These are phyloP conservation scores for Oryza glaberrima DNA, from an alignment of 176 grass and related monocot genomes.

Conservation along the genomic window DNA sequence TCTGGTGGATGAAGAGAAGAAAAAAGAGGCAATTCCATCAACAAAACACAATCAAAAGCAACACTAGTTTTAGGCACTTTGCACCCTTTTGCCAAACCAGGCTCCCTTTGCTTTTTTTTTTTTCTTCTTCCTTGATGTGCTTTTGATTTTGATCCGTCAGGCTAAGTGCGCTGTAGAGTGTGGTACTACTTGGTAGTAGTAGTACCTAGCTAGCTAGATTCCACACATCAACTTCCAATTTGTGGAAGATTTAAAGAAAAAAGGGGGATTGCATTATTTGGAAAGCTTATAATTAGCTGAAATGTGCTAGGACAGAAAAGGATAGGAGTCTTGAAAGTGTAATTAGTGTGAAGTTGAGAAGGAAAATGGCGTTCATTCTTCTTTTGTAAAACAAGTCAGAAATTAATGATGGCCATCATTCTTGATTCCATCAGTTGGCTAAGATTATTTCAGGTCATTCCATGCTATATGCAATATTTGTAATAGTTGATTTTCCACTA, in stretches of 20 bases:
- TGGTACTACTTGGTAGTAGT: neutral
- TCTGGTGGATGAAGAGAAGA: neutral
- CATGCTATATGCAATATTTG: neutral
- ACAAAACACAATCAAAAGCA: conserved; percentile 32
- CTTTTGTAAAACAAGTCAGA: neutral
- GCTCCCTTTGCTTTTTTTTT: neutral
- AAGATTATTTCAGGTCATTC: neutral
- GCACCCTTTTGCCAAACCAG: conserved; percentile 26
- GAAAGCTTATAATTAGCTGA: neutral
- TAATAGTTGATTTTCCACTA: neutral
- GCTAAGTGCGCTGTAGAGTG: conserved; percentile 4
- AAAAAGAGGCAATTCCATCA: conserved; percentile 32
- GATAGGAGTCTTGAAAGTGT: neutral
- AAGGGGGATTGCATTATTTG: neutral
- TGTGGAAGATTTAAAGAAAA: neutral
- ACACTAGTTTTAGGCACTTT: conserved; percentile 41
- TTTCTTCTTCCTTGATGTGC: neutral
- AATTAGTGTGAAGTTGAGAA: neutral
- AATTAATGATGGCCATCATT: neutral
- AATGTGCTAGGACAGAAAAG: neutral
- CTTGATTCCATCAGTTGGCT: neutral
- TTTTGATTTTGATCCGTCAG: conserved; percentile 2
- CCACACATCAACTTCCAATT: neutral
- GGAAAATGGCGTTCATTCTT: neutral
- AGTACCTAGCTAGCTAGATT: conserved; percentile 19